phyloP scores from a whole-genome alignment of 768 basidiomycete species.

The Mycena capillaripes region DNA sequence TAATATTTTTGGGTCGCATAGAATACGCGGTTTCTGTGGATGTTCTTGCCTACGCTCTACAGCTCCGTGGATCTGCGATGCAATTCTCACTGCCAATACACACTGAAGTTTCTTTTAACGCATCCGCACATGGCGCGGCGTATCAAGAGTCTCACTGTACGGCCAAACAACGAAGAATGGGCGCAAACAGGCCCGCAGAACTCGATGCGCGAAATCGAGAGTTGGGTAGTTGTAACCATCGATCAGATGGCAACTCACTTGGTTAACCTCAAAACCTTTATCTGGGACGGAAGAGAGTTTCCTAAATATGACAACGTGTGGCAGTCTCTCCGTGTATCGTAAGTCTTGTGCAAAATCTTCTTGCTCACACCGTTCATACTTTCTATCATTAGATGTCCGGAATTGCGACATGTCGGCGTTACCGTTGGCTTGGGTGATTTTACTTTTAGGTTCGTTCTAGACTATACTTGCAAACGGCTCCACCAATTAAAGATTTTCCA shows the following conservation, averaged over 20 bases:
- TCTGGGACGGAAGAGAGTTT: constrained; percentile 36
- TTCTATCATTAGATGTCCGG: constrained; percentile 21
- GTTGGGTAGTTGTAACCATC: constrained; percentile 36
- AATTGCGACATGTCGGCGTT: constrained; percentile 33
- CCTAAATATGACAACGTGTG: constrained; percentile 33
- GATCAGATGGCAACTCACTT: constrained; percentile 32
- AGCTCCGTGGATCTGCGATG: constrained; percentile 30
- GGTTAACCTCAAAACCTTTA: constrained; percentile 30
- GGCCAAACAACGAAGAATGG: constrained; percentile 38
- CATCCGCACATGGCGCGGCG: constrained; percentile 27
- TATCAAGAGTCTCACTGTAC: constrained; percentile 30
- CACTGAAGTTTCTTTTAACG: constrained; percentile 30
- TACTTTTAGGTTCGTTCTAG: constrained; percentile 24
- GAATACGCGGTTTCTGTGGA: constrained; percentile 24
- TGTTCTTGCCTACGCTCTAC: constrained; percentile 36
- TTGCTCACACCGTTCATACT: not conserved
- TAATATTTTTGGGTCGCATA: constrained; percentile 8
- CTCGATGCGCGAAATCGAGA: constrained; percentile 34
- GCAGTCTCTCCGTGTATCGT: constrained; percentile 29
- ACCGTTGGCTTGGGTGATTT: constrained; percentile 35
- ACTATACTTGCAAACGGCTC: not conserved
- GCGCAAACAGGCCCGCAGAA: constrained; percentile 7
- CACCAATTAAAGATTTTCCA: not conserved
- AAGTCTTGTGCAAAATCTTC: not conserved
- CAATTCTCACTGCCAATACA: constrained; percentile 33